A percentile compares a stretch with the other conserved stretches of the same genome.
These are phyloP conservation scores for Botryotinia globosa DNA, from an alignment of 2,329 filamentous ascomycete species.

Conservation along the genomic window DNA sequence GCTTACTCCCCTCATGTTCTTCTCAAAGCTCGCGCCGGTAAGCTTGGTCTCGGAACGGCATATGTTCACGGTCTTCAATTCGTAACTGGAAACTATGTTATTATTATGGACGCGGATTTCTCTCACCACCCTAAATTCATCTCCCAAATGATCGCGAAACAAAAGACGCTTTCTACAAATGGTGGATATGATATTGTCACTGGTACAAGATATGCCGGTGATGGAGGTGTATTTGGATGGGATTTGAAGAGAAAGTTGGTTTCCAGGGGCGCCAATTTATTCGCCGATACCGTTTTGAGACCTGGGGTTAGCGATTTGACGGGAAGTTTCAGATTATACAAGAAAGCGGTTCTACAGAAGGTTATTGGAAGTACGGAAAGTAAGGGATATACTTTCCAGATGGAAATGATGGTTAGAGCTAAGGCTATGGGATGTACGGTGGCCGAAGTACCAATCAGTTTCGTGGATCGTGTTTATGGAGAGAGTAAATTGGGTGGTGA, in stretches of 20 bases:
- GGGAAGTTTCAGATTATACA: conserved; percentile 92
- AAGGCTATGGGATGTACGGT: conserved; percentile 95
- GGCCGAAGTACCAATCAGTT: conserved; percentile 92
- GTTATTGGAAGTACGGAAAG: conserved; percentile 88
- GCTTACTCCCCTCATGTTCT: conserved; percentile 77
- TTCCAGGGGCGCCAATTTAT: conserved; percentile 84
- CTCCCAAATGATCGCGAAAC: conserved; percentile 82
- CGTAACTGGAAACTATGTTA: conserved; percentile 87
- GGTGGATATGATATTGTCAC: conserved; percentile 94
- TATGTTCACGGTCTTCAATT: conserved; percentile 60
- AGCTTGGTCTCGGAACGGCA: conserved; percentile 36
- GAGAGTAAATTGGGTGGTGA: conserved; percentile 92
- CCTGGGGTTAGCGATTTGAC: conserved; percentile 95
- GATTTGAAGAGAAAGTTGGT: conserved; percentile 88
- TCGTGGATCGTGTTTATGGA: conserved; percentile 92
- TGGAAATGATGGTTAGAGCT: conserved; percentile 98
- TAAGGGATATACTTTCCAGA: conserved; percentile 98
- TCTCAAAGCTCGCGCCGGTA: conserved; percentile 86
- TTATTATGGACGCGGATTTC: conserved; percentile 99
- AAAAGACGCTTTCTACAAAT: conserved; percentile 52
- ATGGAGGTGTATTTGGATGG: conserved; percentile 93
- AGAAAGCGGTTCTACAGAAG: conserved; percentile 82
- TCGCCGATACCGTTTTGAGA: conserved; percentile 89
- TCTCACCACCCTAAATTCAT: conserved; percentile 99
- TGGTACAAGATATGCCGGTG: conserved; percentile 86